Evolutionary conservation across 768 basidiomycete species (phyloP), one percentile per base, ranked within the genome.

Genomic region (Tricholoma flavovirens): DNA sequence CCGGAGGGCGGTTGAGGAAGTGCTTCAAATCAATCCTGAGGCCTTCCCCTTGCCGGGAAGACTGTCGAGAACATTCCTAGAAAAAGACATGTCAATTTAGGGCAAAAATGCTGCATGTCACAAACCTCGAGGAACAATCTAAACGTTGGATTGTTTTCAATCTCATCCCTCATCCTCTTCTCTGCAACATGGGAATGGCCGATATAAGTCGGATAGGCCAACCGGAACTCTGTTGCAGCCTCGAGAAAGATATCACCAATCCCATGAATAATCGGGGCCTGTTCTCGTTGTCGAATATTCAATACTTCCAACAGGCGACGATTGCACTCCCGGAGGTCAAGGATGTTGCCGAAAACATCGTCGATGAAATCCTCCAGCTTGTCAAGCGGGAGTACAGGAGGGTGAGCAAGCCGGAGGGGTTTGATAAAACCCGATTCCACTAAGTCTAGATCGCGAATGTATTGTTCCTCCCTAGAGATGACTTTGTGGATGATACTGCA

Each of bases 211-310:
- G 93, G 90, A 66, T 98, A 98, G 2, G 87, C 86, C 33, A 85
- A 75, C 42, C 90, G 80, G 73, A 97, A 97, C 63, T 94, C 90
- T 5, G 89, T 83, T 0, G 93, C 94, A 5, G 89, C 87, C 24
- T 87, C 82, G 36, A 97, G 75, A 67, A 96, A 92, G 48, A 97
- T 82, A 64, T 96, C 93, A 0, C 96, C 95, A 21, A 98, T 89
- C 40, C 81, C 79, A 58, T 84, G 80, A 33, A 98, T 90, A 52
- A 97, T 80, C 0, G 89, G 87, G 0, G 80, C 82, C 59, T 94
- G 87, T 66, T 97, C 93, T 59, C 72, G 87, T 66, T 98, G 93
- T 29, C 93, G 83, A 40, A 93, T 87, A 62, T 87, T 84, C 73
- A 98, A 81, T 3, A 88, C 82, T 64, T 95, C 91, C 14, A 98